Conservation (phyloP, 225 moss, liverwort and hornwort species). For the Pseudisothecium myosuroides region DNA sequence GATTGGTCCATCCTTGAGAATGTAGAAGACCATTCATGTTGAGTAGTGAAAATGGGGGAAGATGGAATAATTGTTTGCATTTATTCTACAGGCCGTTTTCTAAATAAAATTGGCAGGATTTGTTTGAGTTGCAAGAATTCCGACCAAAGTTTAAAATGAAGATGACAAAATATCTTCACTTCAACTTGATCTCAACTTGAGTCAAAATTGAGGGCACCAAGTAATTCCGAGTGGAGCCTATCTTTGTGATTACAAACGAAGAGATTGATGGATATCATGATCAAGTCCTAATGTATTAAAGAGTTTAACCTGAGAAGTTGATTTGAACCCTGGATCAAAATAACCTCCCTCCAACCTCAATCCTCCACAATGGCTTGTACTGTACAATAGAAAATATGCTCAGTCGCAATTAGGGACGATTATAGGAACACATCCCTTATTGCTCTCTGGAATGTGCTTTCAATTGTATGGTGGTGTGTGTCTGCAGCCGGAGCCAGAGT, state of each 20-base stretch:
- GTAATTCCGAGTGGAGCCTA: rapidly evolving
- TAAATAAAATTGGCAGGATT: too few relatives aligned
- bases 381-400: background rate
- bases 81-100: background rate
- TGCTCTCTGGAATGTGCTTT: background rate
- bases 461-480: background rate
- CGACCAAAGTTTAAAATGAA: background rate
- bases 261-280: rapidly evolving
- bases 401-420: background rate
- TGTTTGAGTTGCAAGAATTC: background rate
- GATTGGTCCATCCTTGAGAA: background rate
- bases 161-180: background rate
- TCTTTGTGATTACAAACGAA: background rate
- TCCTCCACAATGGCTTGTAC: rapidly evolving
- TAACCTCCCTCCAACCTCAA: background rate
- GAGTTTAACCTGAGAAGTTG: background rate
- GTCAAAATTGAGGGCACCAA: too few relatives aligned
- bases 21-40: too few relatives aligned
- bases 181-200: background rate
- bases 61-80: background rate
- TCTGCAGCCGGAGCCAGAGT: conserved; percentile 62
- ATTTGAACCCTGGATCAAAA: background rate
- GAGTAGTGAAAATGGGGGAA: background rate
- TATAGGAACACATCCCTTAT: background rate
- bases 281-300: background rate